Evolutionary conservation across 495 filamentous ascomycete species (phyloP), one percentile per base, ranked within the genome.

Genomic region (Penicillium pancosmium): DNA sequence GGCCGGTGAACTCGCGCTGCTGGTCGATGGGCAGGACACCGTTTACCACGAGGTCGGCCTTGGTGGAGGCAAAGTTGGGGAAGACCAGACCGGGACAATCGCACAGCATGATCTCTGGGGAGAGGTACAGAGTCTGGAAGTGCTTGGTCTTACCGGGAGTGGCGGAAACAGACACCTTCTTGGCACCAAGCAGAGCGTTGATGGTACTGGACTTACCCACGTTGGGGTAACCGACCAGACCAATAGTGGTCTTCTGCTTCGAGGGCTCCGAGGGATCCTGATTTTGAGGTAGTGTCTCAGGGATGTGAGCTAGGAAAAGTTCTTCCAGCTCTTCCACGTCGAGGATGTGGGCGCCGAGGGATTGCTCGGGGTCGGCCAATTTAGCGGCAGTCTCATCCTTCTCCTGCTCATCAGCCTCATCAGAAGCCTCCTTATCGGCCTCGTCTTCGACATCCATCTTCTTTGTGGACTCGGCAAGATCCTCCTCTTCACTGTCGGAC

Each of bases 61-160:
- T 98, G 27, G 92, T 98, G 47, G 88, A 91, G 48, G 95, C 93
- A 65, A 98, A 99, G 73, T 98, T 97, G 57, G 95, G 93, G 75
- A 99, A 98, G 2, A 99, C 95, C 19, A 99, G 86, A 84, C 95
- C 95, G 31, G 95, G 95, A 67, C 95, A 99, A 86, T 99, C 95
- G 77, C 95, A 98, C 19, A 99, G 82, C 63, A 97, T 84, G 61
- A 98, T 90, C 60, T 86, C 82, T 15, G 92, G 88, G 60, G 89
- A 92, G 49, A 98, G 82, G 71, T 96, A 93, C 62, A 99, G 92
- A 16, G 95, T 99, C 72, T 99, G 95, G 78, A 99, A 99, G 68
- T 99, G 95, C 78, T 99, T 99, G 10, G 95, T 99, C 75, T 98
- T 99, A 56, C 95, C 95, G 6, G 95, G 95, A 2, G 95, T 99